Conservation (phyloP, 2,329 filamentous ascomycete genomes). For the Beauveria medogensis region DNA sequence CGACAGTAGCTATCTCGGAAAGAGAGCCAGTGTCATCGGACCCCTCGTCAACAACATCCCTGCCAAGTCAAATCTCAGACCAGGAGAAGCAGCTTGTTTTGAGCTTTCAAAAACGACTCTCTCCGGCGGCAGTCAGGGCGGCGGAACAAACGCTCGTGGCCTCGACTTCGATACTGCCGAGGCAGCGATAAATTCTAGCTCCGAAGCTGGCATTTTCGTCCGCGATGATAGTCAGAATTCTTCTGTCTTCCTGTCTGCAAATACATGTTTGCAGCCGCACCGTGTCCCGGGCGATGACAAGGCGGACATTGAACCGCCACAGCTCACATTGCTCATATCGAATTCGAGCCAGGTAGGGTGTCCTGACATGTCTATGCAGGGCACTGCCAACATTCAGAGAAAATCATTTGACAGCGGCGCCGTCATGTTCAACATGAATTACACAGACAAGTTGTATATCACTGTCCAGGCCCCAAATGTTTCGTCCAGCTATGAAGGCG, state of each 20-base stretch:
- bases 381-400: constrained; percentile 18
- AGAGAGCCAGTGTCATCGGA: constrained; percentile 43
- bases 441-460: constrained; percentile 64
- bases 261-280: constrained; percentile 72
- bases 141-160: constrained; percentile 12
- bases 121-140: constrained; percentile 14
- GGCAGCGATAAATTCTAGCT: constrained; percentile 13
- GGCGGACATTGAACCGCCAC: constrained; percentile 43
- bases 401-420: constrained; percentile 59
- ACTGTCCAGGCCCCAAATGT: constrained; percentile 64
- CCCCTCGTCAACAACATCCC: constrained; percentile 58
- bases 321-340: constrained; percentile 73
- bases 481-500: constrained; percentile 49
- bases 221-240: constrained; percentile 26
- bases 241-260: constrained; percentile 73
- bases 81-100: constrained; percentile 49
- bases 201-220: constrained; percentile 12
- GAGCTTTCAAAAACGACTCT: constrained; percentile 22
- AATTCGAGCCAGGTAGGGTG: constrained; percentile 29
- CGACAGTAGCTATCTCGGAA: constrained; percentile 55
- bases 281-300: constrained; percentile 20
- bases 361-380: constrained; percentile 17
- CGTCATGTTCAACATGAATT: constrained; percentile 53
- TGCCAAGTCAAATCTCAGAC: constrained; percentile 47
- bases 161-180: constrained; percentile 12